Evolutionary conservation across 2,329 filamentous ascomycete genomes (phyloP).

Genomic region (Monosporascus sp.): DNA sequence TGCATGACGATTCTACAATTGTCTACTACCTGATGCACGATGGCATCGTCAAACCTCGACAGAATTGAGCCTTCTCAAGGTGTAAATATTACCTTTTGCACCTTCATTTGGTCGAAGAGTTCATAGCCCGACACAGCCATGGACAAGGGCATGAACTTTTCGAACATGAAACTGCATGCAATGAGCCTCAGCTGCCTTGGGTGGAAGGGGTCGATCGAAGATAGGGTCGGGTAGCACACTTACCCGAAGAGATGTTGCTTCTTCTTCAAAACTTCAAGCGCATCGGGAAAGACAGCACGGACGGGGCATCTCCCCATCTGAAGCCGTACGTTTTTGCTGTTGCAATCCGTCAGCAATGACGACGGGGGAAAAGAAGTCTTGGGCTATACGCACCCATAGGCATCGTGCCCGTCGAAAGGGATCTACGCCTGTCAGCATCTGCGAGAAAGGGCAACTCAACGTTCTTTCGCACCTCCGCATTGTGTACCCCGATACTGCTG

Average conservation of each 20-base stretch:
- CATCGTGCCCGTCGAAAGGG: conserved; percentile 60
- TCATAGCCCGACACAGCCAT: conserved; percentile 64
- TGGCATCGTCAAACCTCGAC: conserved; percentile 79
- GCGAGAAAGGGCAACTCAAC: background rate
- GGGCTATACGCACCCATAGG: conserved; percentile 41
- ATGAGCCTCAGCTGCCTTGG: conserved; percentile 5
- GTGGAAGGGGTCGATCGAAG: background rate
- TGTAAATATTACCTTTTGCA: conserved; percentile 67
- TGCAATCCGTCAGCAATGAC: conserved; percentile 18
- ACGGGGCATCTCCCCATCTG: conserved; percentile 77
- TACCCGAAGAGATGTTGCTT: conserved; percentile 64
- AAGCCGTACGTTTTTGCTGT: conserved; percentile 63
- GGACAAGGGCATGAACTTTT: conserved; percentile 65
- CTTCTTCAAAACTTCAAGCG: conserved; percentile 58
- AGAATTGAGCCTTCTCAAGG: conserved; percentile 57
- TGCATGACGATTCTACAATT: conserved; percentile 76
- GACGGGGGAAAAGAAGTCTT: background rate
- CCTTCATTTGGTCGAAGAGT: conserved; percentile 67
- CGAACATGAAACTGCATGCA: conserved; percentile 60
- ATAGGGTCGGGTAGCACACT: conserved; percentile 20
- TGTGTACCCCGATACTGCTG: conserved; percentile 72
- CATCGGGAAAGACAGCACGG: conserved; percentile 61
- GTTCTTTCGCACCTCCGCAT: conserved; percentile 51
- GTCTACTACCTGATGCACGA: conserved; percentile 83
- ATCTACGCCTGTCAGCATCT: conserved; percentile 41